Conservation (phyloP, 1,284 basidiomycete genomes). For the Trichosporon sp. region DNA sequence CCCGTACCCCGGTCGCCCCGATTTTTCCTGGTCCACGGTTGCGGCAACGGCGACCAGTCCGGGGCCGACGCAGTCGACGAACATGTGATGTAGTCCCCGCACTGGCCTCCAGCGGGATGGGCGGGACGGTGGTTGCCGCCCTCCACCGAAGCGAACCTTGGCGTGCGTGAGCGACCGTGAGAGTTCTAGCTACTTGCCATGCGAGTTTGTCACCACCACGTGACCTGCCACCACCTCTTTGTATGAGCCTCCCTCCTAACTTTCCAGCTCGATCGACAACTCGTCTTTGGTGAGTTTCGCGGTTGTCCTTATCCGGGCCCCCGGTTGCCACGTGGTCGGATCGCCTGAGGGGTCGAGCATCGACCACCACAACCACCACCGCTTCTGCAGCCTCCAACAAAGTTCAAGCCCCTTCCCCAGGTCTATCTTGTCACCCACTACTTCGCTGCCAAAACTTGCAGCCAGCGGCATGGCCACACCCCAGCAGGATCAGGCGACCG, state of each 20-base stretch:
- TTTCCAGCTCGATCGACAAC: background rate
- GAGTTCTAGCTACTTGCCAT: no score
- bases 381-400: background rate
- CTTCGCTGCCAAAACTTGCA: background rate
- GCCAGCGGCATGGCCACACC: constrained; percentile 20
- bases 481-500: constrained; percentile 24
- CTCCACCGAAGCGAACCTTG: background rate
- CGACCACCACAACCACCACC: background rate
- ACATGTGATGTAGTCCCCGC: constrained; percentile 2
- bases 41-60: background rate
- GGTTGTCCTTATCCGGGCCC: background rate
- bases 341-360: background rate
- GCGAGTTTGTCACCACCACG: background rate
- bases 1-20: background rate
- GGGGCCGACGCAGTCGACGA: background rate
- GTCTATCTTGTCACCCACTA: background rate
- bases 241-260: background rate
- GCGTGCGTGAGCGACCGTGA: background rate
- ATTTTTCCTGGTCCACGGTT: background rate
- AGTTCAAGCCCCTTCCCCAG: background rate
- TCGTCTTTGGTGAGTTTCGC: no score
- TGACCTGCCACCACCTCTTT: background rate
- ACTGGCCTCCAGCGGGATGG: background rate
- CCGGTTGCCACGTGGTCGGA: background rate
- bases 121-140: background rate